Evolutionary conservation across 2,329 filamentous ascomycete species (phyloP), one percentile per base, ranked within the genome.

Genomic region (Zymoseptoria passerinii): DNA sequence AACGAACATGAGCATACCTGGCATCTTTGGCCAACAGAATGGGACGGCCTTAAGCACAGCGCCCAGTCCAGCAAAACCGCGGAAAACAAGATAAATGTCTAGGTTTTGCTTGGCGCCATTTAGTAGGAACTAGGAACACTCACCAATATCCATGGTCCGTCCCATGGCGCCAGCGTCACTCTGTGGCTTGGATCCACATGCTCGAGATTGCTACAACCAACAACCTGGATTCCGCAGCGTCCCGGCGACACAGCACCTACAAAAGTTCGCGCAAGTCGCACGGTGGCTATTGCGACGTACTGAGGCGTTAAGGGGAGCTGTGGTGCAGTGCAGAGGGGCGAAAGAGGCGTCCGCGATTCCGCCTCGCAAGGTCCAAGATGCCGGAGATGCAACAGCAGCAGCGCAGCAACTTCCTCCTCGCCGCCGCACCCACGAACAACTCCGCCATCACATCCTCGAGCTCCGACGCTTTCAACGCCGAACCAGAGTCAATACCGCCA

Each of bases 401-500:
- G 28, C 50, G 28, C 28, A 44, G 35, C 35, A 44, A 44, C 35
- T 44, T 44, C 35, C 56, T 56, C 16, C 28, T 59, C 44, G 48
- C 59, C 51, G 28, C 40, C 16, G 18, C 52, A 27, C 40, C 55
- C 56, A 48, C 57, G 28, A 44, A 44, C 35, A 16, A 44, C 53
- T 50, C 49, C 50, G 19, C 60, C 40, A 18, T 50, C 52, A 50
- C 28, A 50, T 35, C 28, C 18, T 16, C 7, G 29, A 18, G n/a
- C 50, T 50, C 58, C 20, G 61, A 66, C 29, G 35, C 48, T 58
- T 68, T 69, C 56, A 67, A 67, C 48, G 67, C 68, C 55, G 29
- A 56, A 28, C 63, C 69, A 19, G 56, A 57, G 48, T 67, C 69
- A 9, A 68, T 73, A 48, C 71, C 71, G 35, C 71, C 71, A 54